Evolutionary conservation across 768 basidiomycete genomes (phyloP), one percentile per base, ranked within the genome.

Genomic region (Nidula microcarpa): DNA sequence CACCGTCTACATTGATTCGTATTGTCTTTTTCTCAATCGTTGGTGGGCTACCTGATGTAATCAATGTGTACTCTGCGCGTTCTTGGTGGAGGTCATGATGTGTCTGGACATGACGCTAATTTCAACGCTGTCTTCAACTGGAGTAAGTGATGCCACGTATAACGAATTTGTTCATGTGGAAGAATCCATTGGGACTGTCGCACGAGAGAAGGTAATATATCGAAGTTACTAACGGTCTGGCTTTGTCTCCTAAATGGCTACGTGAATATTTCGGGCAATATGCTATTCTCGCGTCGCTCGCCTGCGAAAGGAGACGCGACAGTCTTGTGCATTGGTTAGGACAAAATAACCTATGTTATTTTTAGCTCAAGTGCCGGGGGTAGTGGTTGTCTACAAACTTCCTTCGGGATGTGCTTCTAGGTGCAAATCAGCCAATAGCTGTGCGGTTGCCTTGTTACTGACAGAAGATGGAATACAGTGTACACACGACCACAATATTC

Each of bases 81-180:
- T 80, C 80, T 43, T 76, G 71, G 56, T 82, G 79, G 35, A 74
- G 72, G 17, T 77, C 67, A 57, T 82, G 80, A 62, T 77, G 77
- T 4, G 78, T 81, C 79, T 81, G 46, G 6, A 34, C 39, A 41
- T 11, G 3, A 5, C 11, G 23, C 2, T 30, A 30, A 30, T 30
- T 30, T 30, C 23, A 30, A 30, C 23, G 3, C 23, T 41, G 39
- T 11, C 39, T 16, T 41, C 3, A 13, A 11, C 16, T 13, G 2
- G 17, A 32, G 17, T 9, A 43, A 44, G 47, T 33, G 33, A 45
- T 32, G 32, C 17, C 14, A 63, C 74, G 39, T 57, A 75, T 76
- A 5, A 74, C 67, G 2, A 75, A 77, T 56, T 78, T 79, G 65
- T 79, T 78, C 67, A 76, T 74, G 54, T 78, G 76, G 53, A 79